Conservation (phyloP, 2,329 filamentous ascomycete species). For the Ophiostoma sp. region DNA sequence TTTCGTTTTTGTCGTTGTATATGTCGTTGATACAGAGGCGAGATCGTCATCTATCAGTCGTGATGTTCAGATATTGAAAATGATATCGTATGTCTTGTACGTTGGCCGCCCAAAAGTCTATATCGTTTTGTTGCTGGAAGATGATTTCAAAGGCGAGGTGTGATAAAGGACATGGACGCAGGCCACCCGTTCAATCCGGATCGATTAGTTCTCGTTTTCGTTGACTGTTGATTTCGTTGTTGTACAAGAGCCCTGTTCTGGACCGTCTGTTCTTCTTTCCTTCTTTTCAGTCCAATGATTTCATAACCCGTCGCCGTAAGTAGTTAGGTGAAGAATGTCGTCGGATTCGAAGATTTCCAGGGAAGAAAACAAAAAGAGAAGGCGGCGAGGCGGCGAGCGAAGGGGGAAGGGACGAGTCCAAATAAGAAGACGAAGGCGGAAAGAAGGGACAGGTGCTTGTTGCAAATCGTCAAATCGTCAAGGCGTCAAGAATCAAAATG, state of each 20-base stretch:
- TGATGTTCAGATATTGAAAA: background rate
- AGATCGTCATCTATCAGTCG: background rate
- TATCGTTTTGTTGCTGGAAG: background rate
- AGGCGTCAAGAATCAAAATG: background rate
- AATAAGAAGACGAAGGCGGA: conserved; percentile 4
- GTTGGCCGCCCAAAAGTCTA: background rate
- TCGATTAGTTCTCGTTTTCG: background rate
- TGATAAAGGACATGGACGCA: conserved; percentile 3
- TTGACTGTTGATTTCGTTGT: background rate
- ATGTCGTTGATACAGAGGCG: background rate
- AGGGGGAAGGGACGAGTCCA: background rate
- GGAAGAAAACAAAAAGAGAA: background rate
- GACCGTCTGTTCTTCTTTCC: background rate
- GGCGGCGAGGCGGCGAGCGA: background rate
- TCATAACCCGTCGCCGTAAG: background rate
- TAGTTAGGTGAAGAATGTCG: background rate
- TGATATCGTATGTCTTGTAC: background rate
- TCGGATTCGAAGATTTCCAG: background rate
- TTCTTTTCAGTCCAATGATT: background rate
- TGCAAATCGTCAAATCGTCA: background rate
- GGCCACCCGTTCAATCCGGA: background rate
- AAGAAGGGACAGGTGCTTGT: background rate
- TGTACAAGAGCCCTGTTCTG: conserved; percentile 4
- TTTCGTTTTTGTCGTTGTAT: background rate
- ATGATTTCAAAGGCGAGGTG: background rate